Conservation (phyloP, 1,139 yeast species). For the Kluyveromyces sp. region DNA sequence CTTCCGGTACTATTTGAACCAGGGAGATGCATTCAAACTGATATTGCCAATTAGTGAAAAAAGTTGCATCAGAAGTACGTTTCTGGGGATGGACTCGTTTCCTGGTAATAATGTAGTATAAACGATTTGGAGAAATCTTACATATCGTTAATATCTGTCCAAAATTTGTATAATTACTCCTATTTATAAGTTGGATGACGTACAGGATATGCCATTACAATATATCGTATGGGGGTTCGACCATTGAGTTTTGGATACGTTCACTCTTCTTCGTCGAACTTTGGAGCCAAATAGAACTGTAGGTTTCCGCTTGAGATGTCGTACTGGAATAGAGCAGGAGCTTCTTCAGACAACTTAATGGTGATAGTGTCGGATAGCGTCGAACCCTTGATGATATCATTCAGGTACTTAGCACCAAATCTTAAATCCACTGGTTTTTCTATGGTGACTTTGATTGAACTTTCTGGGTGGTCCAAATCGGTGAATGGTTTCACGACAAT, state of each 20-base stretch:
- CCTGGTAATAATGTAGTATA: neutral
- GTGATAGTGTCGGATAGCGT: slow-evolving; percentile 70
- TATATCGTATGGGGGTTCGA: neutral
- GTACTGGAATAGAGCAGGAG: slow-evolving; percentile 93
- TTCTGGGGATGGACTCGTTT: slow-evolving; percentile 19
- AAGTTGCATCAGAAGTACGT: slow-evolving; percentile 40
- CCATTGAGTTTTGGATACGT: neutral
- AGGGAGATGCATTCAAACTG: slow-evolving; percentile 86
- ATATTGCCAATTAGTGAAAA: slow-evolving; percentile 57
- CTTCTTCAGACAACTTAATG: slow-evolving; percentile 78
- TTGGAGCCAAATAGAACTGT: slow-evolving; percentile 95
- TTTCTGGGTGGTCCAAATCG: slow-evolving; percentile 73
- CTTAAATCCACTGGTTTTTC: slow-evolving; percentile 83
- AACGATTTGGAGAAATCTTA: neutral
- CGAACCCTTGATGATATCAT: slow-evolving; percentile 88
- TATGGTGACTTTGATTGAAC: slow-evolving; percentile 67
- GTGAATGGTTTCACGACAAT: slow-evolving; percentile 80
- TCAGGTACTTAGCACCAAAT: slow-evolving; percentile 84
- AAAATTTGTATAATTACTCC: neutral
- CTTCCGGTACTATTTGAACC: slow-evolving; percentile 79
- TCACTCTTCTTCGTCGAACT: slow-evolving; percentile 84
- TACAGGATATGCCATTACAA: neutral
- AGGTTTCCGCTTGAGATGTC: slow-evolving; percentile 79
- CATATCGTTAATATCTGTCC: neutral
- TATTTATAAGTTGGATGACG: neutral